Percentiles rank a stretch among this genome's conserved stretches.
These are phyloP conservation scores for Chaetomium fimeti DNA, from an alignment of 495 filamentous ascomycete species.

Conservation along the genomic window DNA sequence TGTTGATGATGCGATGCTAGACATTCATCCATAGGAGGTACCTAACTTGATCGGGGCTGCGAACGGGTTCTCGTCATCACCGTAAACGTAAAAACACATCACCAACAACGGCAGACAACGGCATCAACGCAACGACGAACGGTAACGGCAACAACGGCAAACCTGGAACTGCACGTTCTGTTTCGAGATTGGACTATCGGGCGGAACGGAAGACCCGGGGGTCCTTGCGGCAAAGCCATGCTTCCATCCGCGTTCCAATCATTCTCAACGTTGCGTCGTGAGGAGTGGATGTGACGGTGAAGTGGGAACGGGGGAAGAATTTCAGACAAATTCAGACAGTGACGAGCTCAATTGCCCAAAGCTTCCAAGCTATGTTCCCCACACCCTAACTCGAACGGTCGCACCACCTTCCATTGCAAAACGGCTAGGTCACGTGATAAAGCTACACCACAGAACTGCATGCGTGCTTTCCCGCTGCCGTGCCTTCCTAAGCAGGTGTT, in stretches of 20 bases:
- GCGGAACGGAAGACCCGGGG: background rate
- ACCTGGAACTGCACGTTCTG: background rate
- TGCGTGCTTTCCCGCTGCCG: background rate
- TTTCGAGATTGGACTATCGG: background rate
- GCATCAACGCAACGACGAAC: too few species aligned
- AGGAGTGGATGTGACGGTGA: background rate
- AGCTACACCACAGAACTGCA: background rate
- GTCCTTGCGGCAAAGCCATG: constrained; percentile 16
- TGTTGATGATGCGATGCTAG: background rate
- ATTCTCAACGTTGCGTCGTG: background rate
- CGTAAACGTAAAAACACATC: background rate
- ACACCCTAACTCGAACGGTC: background rate
- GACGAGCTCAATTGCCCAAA: background rate
- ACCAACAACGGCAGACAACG: background rate
- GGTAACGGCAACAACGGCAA: background rate
- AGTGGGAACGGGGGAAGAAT: background rate
- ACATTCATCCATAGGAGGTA: background rate
- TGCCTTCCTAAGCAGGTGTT: background rate
- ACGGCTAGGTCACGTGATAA: too few species aligned
- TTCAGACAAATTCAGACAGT: background rate
- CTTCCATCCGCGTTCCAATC: constrained; percentile 22
- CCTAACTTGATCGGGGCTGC: background rate
- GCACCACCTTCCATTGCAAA: background rate
- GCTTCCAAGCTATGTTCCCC: background rate
- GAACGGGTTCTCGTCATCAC: constrained; percentile 2